Base-by-base conservation (phyloP, 805 yeast species). In the Kodamaea neixiangensis region DNA sequence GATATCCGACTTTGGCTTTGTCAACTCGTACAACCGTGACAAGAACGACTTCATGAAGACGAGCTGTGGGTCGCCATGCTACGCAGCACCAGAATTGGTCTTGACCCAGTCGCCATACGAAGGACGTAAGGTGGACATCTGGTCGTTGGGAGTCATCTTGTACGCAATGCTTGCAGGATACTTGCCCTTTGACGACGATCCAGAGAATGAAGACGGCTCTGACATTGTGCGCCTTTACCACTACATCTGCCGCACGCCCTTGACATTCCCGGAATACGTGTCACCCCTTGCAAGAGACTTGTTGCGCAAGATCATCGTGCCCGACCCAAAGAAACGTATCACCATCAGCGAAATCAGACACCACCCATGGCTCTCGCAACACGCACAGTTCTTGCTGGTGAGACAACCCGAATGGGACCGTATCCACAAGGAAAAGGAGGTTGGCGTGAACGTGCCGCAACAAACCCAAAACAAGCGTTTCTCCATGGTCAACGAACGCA, bases 111-210 rank as follows among this genome's bases (percentile, higher is more conserved):
- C 84, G 48, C 91, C 96, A 13, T 94, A 94, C 65, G 90, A 88
- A 58, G 97, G 97, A 18, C 81, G 90, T 54, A 91, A 90, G 68
- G 97, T 90, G 29, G 99, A 94, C 69, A 87, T 92, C 40, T 94
- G 99, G 99, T 89, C 97, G 0, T 83, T 96, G 61, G 99, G 99
- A 53, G 92, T 94, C 22, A 94, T 94, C 48, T 72, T 94, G 40
- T 94, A 91, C 64, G 97, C 98, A 9, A 94, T 94, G 97, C 76
- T 94, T 45, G 93, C 98, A 0, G 99, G 99, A 1, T 94, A 94
- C 68, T 77, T 94, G 54, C 99, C 99, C 0, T 94, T 90, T 75
- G 99, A 94, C 64, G 99, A 94, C 68, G 99, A 94, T 67, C 94
- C 97, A 17, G 86, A 87, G 49, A 94, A 94, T 64, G 98, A 97